These are phyloP conservation scores for Diutina ranongensis DNA, from an alignment of 1,139 yeast species.

Conservation along the genomic window DNA sequence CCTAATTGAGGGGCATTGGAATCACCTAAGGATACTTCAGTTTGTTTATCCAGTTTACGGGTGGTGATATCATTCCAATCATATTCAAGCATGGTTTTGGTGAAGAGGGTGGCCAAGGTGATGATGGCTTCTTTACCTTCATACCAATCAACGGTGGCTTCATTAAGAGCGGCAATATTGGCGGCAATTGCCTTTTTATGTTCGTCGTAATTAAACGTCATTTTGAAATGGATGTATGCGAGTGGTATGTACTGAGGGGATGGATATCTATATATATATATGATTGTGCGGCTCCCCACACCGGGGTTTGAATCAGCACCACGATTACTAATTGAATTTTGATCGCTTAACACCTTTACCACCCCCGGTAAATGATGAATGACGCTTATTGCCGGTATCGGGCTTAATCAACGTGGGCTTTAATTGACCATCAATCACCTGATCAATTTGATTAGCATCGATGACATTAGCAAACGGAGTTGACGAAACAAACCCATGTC, in stretches of 20 bases:
- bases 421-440: no score
- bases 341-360: no score
- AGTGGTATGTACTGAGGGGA: no score
- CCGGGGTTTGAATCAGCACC: no score
- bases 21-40: conserved; percentile 9
- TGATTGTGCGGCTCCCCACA: not conserved
- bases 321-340: no score
- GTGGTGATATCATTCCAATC: conserved; percentile 10
- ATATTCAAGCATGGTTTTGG: conserved; percentile 15
- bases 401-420: no score
- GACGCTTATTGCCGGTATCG: no score
- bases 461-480: not conserved
- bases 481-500: not conserved
- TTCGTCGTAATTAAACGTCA: not conserved
- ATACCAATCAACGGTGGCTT: conserved; percentile 14
- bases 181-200: conserved; percentile 15
- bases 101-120: conserved; percentile 13
- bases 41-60: conserved; percentile 9
- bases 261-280: no score
- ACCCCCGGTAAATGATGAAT: no score
- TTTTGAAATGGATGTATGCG: not conserved
- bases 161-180: conserved; percentile 15
- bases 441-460: not conserved
- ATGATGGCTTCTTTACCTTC: conserved; percentile 15
- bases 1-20: not conserved